Percentiles rank a stretch among this genome's conserved stretches.
Evolutionary conservation across 208 protist genomes (phyloP).

Genomic region (Leishmania guyanensis): DNA sequence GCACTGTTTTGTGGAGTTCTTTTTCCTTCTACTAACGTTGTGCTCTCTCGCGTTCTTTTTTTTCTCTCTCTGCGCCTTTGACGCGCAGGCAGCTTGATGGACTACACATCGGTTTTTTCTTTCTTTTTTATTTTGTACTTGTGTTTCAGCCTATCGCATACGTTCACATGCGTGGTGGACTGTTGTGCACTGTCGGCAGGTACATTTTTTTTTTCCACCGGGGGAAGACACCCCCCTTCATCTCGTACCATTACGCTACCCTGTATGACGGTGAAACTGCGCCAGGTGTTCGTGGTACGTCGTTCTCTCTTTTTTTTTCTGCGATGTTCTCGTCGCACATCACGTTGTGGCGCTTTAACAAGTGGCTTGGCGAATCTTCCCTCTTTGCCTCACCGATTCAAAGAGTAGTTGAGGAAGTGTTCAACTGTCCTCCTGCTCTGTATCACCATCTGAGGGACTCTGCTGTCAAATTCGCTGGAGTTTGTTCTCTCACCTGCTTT

Average conservation of each 20-base stretch:
- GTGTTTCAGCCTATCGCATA: background rate
- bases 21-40: background rate
- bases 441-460: background rate
- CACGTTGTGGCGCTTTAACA: background rate
- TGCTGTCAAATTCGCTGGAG: background rate
- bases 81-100: background rate
- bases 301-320: background rate
- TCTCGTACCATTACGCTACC: background rate
- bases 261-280: background rate
- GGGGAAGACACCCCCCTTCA: background rate
- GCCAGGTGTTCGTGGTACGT: background rate
- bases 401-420: background rate
- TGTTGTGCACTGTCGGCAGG: background rate
- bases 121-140: conserved; percentile 10
- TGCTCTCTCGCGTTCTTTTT: background rate
- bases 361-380: background rate
- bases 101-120: background rate
- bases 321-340: background rate
- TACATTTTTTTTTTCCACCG: background rate
- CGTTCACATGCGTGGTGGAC: background rate
- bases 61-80: background rate
- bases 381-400: background rate
- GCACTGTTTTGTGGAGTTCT: background rate
- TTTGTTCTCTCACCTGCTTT: no score
- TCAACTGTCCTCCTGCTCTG: background rate